Percentiles rank a stretch among this genome's conserved stretches.
Evolutionary conservation across 768 basidiomycete genomes (phyloP).

Genomic region (Rhodocollybia butyracea): DNA sequence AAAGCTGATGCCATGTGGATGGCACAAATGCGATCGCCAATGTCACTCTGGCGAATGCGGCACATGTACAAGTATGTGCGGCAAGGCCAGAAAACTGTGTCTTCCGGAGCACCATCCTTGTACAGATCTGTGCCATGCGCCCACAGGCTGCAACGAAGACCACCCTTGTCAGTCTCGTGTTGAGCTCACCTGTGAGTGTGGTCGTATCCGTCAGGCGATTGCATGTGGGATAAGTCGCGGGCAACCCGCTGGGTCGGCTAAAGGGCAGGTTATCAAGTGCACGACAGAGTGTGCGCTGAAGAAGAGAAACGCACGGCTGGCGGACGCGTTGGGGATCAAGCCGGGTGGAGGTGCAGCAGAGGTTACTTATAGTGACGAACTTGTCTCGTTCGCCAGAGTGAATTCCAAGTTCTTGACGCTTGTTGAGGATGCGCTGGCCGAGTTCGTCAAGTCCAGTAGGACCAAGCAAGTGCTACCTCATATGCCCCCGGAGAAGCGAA

Average conservation of each 20-base stretch:
- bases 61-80: constrained; percentile 70
- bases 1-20: constrained; percentile 80
- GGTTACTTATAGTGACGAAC: constrained; percentile 52
- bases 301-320: constrained; percentile 83
- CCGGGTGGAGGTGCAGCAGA: constrained; percentile 35
- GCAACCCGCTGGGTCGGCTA: constrained; percentile 39
- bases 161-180: constrained; percentile 71
- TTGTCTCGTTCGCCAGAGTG: constrained; percentile 56
- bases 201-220: constrained; percentile 70
- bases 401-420: constrained; percentile 65
- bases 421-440: constrained; percentile 80
- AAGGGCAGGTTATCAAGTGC: constrained; percentile 53
- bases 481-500: constrained; percentile 76
- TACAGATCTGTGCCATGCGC: constrained; percentile 81
- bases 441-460: constrained; percentile 71
- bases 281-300: constrained; percentile 79
- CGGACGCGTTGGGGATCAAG: constrained; percentile 88
- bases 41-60: constrained; percentile 89
- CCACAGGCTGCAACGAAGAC: constrained; percentile 76
- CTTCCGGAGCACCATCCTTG: constrained; percentile 74
- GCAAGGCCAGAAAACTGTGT: constrained; percentile 84
- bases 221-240: constrained; percentile 63
- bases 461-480: constrained; percentile 71
- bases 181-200: constrained; percentile 77
- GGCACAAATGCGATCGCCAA: constrained; percentile 77